Evolutionary conservation across 148 eudicot genomes (phyloP).

Genomic region (Spergularia marina): DNA sequence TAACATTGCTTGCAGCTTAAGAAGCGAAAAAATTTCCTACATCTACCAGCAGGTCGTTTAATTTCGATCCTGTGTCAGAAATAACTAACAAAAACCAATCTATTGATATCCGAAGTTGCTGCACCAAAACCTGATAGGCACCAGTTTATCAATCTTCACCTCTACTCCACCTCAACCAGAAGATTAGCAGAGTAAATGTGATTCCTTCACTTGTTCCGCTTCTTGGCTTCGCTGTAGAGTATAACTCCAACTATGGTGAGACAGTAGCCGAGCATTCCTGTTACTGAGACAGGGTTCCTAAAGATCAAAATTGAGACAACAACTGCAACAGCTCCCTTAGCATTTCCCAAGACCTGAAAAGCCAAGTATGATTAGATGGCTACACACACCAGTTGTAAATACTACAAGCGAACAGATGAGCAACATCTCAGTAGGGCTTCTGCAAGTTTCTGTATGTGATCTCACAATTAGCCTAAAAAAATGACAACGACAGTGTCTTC

Average conservation of each 20-base stretch:
- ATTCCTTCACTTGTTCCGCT: constrained; percentile 44
- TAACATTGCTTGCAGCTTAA: no score
- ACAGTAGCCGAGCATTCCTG: constrained; percentile 71
- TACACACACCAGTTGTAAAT: neutral
- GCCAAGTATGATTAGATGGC: constrained; percentile 5
- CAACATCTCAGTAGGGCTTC: no score
- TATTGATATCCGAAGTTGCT: no score
- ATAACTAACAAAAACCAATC: no score
- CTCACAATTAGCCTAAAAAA: no score
- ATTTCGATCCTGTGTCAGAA: no score
- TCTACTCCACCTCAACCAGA: neutral
- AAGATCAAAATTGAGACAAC: constrained; percentile 73
- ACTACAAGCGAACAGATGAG: no score
- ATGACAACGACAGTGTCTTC: neutral
- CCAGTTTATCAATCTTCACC: neutral
- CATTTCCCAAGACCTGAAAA: constrained; percentile 58
- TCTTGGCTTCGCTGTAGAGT: constrained; percentile 73
- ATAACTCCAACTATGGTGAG: constrained; percentile 67
- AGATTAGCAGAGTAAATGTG: neutral
- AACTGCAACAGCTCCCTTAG: constrained; percentile 80
- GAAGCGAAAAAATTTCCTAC: no score
- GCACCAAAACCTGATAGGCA: no score
- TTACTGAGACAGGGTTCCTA: constrained; percentile 66
- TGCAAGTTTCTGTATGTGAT: no score
- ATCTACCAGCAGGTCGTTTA: no score